These are phyloP conservation scores for Neofusicoccum sp. DNA, from an alignment of 2,329 filamentous ascomycete species.

Conservation along the genomic window DNA sequence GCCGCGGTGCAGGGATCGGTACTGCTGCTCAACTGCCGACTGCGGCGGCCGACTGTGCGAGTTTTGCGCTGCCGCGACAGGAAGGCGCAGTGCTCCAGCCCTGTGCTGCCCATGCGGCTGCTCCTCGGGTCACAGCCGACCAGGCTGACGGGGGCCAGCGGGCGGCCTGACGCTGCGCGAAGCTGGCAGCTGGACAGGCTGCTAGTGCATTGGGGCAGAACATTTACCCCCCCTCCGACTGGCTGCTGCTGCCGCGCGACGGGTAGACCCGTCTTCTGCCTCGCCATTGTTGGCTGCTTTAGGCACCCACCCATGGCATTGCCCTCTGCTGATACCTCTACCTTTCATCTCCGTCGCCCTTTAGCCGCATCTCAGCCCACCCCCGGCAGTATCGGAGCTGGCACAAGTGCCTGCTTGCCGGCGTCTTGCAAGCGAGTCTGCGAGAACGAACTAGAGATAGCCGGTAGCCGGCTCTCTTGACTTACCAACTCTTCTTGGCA, in stretches of 20 bases:
- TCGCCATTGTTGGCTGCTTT: too few species aligned
- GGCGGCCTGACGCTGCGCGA: background rate
- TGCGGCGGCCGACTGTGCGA: background rate
- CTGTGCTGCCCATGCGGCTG: background rate
- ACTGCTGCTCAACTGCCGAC: background rate
- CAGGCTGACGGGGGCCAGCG: background rate
- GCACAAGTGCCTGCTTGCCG: too few species aligned
- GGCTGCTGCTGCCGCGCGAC: background rate
- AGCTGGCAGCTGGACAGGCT: too few species aligned
- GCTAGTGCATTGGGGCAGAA: background rate
- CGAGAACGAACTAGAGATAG: too few species aligned
- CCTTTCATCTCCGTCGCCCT: too few species aligned
- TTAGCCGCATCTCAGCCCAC: too few species aligned
- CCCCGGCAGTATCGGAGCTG: too few species aligned
- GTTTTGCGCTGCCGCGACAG: background rate
- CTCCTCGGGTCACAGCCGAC: background rate
- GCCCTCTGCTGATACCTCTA: too few species aligned
- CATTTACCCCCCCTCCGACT: background rate
- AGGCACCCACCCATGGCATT: too few species aligned
- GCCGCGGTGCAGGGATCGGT: background rate
- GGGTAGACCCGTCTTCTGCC: background rate
- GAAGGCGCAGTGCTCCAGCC: background rate
- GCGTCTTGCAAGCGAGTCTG: too few species aligned
- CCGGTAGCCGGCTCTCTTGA: too few species aligned
- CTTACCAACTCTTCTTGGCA: too few species aligned